Base-by-base conservation (phyloP, 352 stramenopile genomes). In the Discostella stelligera region DNA sequence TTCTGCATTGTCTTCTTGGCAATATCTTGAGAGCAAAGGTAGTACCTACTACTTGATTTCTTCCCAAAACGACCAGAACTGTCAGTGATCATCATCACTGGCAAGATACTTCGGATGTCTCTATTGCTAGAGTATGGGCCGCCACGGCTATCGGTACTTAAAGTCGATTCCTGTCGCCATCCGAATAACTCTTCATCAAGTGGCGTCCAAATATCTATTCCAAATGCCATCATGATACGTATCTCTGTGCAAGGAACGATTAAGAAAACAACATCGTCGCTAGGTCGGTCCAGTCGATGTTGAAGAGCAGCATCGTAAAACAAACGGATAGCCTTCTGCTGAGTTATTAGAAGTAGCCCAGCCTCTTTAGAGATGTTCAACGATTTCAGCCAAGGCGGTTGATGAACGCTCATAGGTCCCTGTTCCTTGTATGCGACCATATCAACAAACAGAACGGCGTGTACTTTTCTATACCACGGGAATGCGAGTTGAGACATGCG, bases 141-240 rank as follows among this genome's bases (percentile, higher is more conserved):
- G 39, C 76, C 75, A 50, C 60, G n/a, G n/a, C n/a, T n/a, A n/a
- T n/a, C n/a, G n/a, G n/a, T n/a, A n/a, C n/a, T n/a, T n/a, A n/a
- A n/a, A n/a, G n/a, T n/a, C n/a, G n/a, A n/a, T 32, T 54, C 30
- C 23, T 71, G 9, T 39, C 20, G 13, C n/a, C 2, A 56, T 21
- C 58, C 23, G 48, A 76, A 74, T 37, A 76, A 37, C 66, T 55
- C 68, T 66, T 81, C 70, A 74, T 91, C 86, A 0, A 91, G 60
- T 53, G 48, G 50, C 18, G 78, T 84, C 84, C 82, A 91, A 74
- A 90, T 84, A 76, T 91, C 86, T 27, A 91, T 74, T 13, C 84
- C 86, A 78, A 91, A 90, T 11, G 75, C 80, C 10, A 61, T 87
- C 64, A 91, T 56, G 10, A 91, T 75, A 16, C 83, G 58, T 41